phyloP scores from a whole-genome alignment of 2,329 filamentous ascomycete species.

The Ophiostoma triangulosporum region DNA sequence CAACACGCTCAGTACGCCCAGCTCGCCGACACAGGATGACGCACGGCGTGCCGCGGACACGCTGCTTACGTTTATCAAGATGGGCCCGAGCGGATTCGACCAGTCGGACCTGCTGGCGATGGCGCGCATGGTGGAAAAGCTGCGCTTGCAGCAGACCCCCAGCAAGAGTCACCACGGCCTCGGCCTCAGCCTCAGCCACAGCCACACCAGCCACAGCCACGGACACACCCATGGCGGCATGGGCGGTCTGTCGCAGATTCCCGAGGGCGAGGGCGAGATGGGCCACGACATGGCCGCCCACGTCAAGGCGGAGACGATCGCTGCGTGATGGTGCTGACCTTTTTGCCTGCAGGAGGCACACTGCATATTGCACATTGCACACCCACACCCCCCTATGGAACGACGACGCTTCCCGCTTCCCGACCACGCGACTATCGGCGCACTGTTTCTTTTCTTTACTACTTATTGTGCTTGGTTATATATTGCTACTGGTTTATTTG shows the following conservation, averaged over 20 bases:
- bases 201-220: background rate
- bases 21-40: constrained; percentile 70
- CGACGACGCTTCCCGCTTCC: too few relatives aligned
- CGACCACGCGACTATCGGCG: too few relatives aligned
- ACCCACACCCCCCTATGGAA: too few relatives aligned
- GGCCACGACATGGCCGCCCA: constrained; percentile 20
- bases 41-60: constrained; percentile 70
- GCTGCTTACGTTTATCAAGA: constrained; percentile 68
- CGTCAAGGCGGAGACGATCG: constrained; percentile 25
- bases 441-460: background rate
- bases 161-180: constrained; percentile 1
- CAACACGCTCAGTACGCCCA: constrained; percentile 33
- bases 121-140: constrained; percentile 72
- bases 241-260: constrained; percentile 40
- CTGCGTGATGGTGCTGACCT: constrained; percentile 12
- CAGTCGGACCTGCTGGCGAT: constrained; percentile 66
- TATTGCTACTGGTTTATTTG: too few relatives aligned
- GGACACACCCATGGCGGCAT: constrained; percentile 18
- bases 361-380: too few relatives aligned
- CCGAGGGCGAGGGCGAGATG: constrained; percentile 43
- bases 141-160: constrained; percentile 26
- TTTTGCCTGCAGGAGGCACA: too few relatives aligned
- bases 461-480: too few relatives aligned
- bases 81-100: constrained; percentile 52
- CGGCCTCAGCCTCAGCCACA: constrained; percentile 13